Evolutionary conservation across 257 asterid genomes (phyloP), one percentile per base, ranked within the genome.

Genomic region (Osmanthus fragrans): DNA sequence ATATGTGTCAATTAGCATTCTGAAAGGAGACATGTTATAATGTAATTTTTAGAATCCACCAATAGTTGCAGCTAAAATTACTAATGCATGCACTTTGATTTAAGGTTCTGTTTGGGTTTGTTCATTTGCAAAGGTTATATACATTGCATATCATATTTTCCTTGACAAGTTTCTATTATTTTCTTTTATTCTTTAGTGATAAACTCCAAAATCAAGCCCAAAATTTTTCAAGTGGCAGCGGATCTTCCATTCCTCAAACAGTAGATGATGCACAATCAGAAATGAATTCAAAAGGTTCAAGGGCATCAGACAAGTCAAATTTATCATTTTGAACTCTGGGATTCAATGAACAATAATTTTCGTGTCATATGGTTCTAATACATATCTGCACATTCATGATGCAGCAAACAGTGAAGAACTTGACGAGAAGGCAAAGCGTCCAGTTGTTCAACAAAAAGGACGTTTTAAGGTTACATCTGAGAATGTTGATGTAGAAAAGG

Each of bases 391-490:
- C 51, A 70, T 63, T n/a, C 30, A 27, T 75, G 10, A 63, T 73
- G 87, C 89, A 87, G 93, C 78, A 40, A 81, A 79, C 63, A 81
- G 80, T 76, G 91, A 88, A 60, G 90, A 90, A 45, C 79, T 68
- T 72, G 96, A 90, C 39, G 96, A 90, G 77, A 90, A 85, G 82
- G 79, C 86, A 45, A 90, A 88, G 78, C 74, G 74, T 76, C 87
- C 86, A 70, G 85, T 90, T 76, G 91, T 90, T 87, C 92, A 89
- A 86, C 93, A 86, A 74, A 88, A 86, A 80, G 96, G 96, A 18
- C 91, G 96, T 72, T 90, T 90, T 83, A 90, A 90, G 82, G 92
- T 90, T 76, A 90, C 95, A 33, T 90, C 95, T 21, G 95, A 88
- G 82, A 88, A 77, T 75, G 82, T 84, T 19, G 93, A 88, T 45